Base-by-base conservation (phyloP, 805 yeast genomes). In the Metschnikowia amazonensis region DNA sequence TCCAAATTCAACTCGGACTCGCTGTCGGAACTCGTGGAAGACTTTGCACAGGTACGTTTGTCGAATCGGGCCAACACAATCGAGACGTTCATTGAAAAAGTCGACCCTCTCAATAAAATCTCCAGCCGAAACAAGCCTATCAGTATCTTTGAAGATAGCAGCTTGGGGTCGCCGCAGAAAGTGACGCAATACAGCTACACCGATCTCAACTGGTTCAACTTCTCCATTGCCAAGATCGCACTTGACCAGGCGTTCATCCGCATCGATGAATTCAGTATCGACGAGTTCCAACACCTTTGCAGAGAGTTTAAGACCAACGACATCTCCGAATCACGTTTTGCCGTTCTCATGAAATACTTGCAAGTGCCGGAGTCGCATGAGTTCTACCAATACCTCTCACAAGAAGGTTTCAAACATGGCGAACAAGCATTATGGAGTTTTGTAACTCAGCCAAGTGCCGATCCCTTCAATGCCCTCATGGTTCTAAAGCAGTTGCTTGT, bases 41-140 rank as follows among this genome's bases (percentile, higher is more conserved):
- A 53, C 31, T 48, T 55, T 36, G 59, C 58, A 0, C 56, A 50
- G 30, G 59, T 55, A 4, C 44, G 52, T 14, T 48, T 55, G 24
- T 34, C 56, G 7, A 49, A 44, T 28, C 43, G 47, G 16, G 47
- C 42, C 36, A 63, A 53, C 32, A 54, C 62, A 4, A 59, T 72
- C 7, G 70, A 71, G 45, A 44, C 53, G 2, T 57, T 70, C 25
- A 64, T 74, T 21, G 74, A 67, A 31, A 71, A 60, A 45, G 59
- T 70, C 0, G 77, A 74, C 50, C 79, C 79, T 2, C 59, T 74
- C 23, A 62, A 55, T 37, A 56, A 62, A 4, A 57, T 70, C 11
- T 62, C 75, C 2, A 63, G 55, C 35, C 60, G 57, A 36, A 65
- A 60, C 37, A 64, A 64, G 42, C 66, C 69, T 3, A 70, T 73